Base-by-base conservation (phyloP, 257 asterid species). In the Nicotiana obtusifolia region DNA sequence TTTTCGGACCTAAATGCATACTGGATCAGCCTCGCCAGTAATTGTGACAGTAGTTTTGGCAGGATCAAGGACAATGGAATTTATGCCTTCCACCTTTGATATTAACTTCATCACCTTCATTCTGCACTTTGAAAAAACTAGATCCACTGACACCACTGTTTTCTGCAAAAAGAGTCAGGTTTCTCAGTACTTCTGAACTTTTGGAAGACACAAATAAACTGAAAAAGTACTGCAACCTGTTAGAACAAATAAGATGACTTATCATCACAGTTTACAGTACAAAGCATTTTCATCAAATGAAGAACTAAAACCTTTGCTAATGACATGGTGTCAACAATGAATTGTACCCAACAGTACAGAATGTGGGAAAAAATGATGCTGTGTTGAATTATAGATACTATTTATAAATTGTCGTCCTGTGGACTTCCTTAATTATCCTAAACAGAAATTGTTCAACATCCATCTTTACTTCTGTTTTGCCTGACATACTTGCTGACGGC, bases 111-210 rank as follows among this genome's bases (percentile, higher is more conserved):
- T 84, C 53, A 82, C 86, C 66, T 79, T 84, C 75, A 20, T 82
- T 57, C 84, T 76, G 84, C 87, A 84, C 76, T 65, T 86, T 22
- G 87, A 84, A 81, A 87, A 86, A 49, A 80, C 81, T 33, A 87
- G 86, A 82, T 84, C 87, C 83, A 82, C 87, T 82, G 86, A 84
- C 87, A 83, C 84, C 28, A 80, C 84, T 47, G 86, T 82, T 87
- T 87, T 84, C 89, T 84, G 87, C 83, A 54, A 35, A 66, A 81
- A 81, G 20, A 79, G 24, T 26, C 31, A 69, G 49, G 20, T 56
- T 20, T 11, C 68, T 83, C 37, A 13, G 80, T 54, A 37, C 41
- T 83, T 80, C 76, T 49, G 54, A 53, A 60, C 76, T 30, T 31
- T 54, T 35, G 41, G 41, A 35, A 35, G 41, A 35, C 41, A 6